Evolutionary conservation across 1,284 basidiomycete genomes (phyloP), one percentile per base, ranked within the genome.

Genomic region (Austroboletus niveus): DNA sequence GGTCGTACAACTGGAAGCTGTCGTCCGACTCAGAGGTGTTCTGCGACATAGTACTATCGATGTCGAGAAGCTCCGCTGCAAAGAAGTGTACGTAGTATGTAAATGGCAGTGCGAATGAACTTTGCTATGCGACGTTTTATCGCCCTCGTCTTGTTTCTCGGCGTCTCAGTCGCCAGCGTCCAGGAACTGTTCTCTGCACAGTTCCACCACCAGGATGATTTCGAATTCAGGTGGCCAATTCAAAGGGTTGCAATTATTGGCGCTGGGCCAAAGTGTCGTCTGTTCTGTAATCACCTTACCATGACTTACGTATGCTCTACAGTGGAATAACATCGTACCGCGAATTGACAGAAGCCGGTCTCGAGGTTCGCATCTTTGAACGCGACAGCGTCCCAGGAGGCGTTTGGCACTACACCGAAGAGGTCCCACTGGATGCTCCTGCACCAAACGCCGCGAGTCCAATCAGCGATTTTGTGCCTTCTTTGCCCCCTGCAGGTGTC

Each of bases 1-100:
- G 75, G 55, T 85, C 82, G 56, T 80, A 84, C 6, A 85, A 68
- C 49, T 78, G 68, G 58, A 85, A 84, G 1, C 65, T 65, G 52
- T 81, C 78, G 38, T 46, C 38, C 15, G 35, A 8, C 14, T 15
- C 14, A 11, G 34, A 35, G 9, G 36, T 9, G 7, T 38, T 38
- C 36, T 51, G 50, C 12, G 54, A 12, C 59, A 64, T 60, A 22
- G 11, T 15, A 15, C n/a, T 12, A 10, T 34, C 32, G 32, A 15
- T 15, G 15, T 2, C 8, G 35, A 17, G 35, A 36, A 15, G 22
- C 12, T 34, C 32, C n/a, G 15, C 14, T 4, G 32, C 15, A 34
- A 15, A 17, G 17, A 17, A 17, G 17, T 17, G 17, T 17, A 17
- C 17, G 17, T 17, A 17, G 17, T 17, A 17, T 17, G 17, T 17